These are phyloP conservation scores for Maudiozyma serrabonitensis DNA, from an alignment of 805 yeast genomes.

Conservation along the genomic window DNA sequence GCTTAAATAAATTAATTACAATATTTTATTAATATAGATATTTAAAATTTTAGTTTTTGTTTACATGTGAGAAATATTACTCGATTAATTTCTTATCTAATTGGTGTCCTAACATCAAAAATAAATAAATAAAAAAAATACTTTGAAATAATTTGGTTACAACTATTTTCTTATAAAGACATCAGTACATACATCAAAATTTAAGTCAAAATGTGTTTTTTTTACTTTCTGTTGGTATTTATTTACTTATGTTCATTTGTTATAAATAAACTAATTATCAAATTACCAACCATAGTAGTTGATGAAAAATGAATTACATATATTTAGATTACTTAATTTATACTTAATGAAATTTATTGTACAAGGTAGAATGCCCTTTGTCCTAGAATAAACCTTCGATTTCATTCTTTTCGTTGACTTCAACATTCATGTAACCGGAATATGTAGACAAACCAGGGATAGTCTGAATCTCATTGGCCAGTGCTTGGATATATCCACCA, in stretches of 20 bases:
- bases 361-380: too few species aligned
- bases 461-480: constrained; percentile 80
- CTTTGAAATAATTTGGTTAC: too few species aligned
- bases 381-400: constrained; percentile 67
- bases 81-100: not conserved
- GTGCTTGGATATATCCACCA: constrained; percentile 76
- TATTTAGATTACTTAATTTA: too few species aligned
- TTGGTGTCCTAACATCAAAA: constrained; percentile 4
- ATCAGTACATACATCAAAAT: too few species aligned
- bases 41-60: not conserved
- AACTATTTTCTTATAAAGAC: too few species aligned
- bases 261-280: too few species aligned
- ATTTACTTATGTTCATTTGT: too few species aligned
- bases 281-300: too few species aligned
- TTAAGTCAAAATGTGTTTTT: too few species aligned
- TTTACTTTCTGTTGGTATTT: too few species aligned
- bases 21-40: not conserved
- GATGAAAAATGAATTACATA: too few species aligned
- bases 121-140: too few species aligned
- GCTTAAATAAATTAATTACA: not conserved
- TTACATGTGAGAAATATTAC: not conserved
- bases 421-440: constrained; percentile 81
- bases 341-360: not conserved
- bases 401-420: constrained; percentile 69
- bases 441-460: constrained; percentile 82